Evolutionary conservation across 306 rosid genomes (phyloP).

Genomic region (Senna siamea): DNA sequence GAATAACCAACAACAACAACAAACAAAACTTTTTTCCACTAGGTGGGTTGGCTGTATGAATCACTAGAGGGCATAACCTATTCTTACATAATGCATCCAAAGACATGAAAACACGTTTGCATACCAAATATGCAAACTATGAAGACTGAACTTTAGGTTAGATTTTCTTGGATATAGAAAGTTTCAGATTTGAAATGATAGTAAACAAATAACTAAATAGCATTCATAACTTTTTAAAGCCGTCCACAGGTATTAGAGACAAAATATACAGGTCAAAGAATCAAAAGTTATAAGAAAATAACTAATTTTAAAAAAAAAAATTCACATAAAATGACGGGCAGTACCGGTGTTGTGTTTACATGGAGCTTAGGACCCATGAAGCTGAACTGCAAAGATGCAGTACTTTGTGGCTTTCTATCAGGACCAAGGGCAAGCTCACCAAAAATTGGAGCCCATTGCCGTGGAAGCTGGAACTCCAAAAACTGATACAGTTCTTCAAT

Average conservation of each 20-base stretch:
- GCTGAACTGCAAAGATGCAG: constrained; percentile 81
- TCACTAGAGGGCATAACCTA: neutral
- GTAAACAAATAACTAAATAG: neutral
- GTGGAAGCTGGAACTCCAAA: constrained; percentile 68
- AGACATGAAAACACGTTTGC: neutral
- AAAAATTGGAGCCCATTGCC: constrained; percentile 79
- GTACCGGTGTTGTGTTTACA: constrained; percentile 74
- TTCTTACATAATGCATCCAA: neutral
- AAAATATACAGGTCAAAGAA: constrained; percentile 18
- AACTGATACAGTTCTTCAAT: constrained; percentile 62
- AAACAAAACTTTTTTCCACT: too few species aligned
- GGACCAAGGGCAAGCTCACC: constrained; percentile 92
- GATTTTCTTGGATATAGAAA: neutral
- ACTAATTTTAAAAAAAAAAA: neutral
- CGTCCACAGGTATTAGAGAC: neutral
- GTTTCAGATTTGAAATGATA: constrained; percentile 1
- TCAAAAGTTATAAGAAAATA: constrained; percentile 13
- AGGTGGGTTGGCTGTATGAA: too few species aligned
- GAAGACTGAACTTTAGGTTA: too few species aligned
- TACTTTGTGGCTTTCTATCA: constrained; percentile 59
- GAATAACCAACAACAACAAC: too few species aligned
- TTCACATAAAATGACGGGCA: constrained; percentile 30
- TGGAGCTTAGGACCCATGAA: constrained; percentile 92
- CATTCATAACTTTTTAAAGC: neutral
- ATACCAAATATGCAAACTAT: neutral